These are phyloP conservation scores for Exophiala bonariae DNA, from an alignment of 2,329 filamentous ascomycete genomes.

Conservation along the genomic window DNA sequence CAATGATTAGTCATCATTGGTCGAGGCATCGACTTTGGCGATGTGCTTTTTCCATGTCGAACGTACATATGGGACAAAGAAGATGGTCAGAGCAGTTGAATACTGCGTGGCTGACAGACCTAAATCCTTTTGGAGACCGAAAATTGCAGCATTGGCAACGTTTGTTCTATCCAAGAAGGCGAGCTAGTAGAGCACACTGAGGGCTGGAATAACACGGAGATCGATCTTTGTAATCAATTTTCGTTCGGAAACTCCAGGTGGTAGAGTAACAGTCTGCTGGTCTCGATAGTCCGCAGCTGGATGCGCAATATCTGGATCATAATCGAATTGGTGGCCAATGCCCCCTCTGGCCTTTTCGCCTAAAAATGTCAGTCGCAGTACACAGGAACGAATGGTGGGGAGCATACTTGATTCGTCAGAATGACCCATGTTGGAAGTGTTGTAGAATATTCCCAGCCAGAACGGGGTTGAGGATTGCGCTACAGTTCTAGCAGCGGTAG, in stretches of 20 bases:
- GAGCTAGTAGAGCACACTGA: slow-evolving; percentile 65
- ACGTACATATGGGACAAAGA: slow-evolving; percentile 76
- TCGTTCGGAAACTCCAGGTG: slow-evolving; percentile 46
- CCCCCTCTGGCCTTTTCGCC: slow-evolving; percentile 22
- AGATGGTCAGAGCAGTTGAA: slow-evolving; percentile 76
- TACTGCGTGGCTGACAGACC: slow-evolving; percentile 60
- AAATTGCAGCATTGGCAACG: slow-evolving; percentile 74
- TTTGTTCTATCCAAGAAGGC: slow-evolving; percentile 59
- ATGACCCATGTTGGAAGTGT: too few relatives aligned
- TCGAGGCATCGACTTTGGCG: slow-evolving; percentile 58
- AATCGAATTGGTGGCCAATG: slow-evolving; percentile 16
- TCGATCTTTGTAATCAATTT: slow-evolving; percentile 71
- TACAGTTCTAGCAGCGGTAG: too few relatives aligned
- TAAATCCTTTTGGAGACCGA: slow-evolving; percentile 65
- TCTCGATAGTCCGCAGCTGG: slow-evolving; percentile 24
- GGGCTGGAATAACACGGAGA: slow-evolving; percentile 67
- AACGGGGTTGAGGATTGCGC: too few relatives aligned
- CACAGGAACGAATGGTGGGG: too few relatives aligned
- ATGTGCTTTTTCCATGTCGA: slow-evolving; percentile 42
- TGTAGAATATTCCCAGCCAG: too few relatives aligned
- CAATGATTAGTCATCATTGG: too few relatives aligned
- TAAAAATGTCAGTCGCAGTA: neutral
- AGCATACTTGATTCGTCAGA: too few relatives aligned
- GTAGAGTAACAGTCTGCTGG: slow-evolving; percentile 14
- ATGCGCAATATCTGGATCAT: slow-evolving; percentile 29